Percentiles rank a stretch among this genome's conserved stretches.
phyloP scores from a whole-genome alignment of 108 stramenopile species.

The Pseudonitzschia pungens region DNA sequence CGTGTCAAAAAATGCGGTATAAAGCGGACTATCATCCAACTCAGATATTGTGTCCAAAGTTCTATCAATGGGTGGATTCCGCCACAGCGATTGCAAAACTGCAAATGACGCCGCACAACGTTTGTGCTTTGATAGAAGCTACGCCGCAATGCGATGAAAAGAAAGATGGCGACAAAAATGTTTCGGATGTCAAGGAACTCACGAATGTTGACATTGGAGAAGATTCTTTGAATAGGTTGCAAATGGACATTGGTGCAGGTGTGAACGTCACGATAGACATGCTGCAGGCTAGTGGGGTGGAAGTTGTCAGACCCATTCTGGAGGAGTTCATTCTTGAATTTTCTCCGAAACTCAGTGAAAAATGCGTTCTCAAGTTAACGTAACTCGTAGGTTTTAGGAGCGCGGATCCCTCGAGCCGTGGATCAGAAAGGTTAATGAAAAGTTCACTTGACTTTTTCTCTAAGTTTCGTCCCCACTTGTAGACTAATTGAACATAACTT shows the following conservation, averaged over 20 bases:
- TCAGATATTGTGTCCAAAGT: constrained; percentile 86
- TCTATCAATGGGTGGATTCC: constrained; percentile 81
- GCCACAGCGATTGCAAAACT: constrained; percentile 50
- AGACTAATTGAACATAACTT: too few species aligned
- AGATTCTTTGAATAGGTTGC: constrained; percentile 25
- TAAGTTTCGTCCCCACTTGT: neutral
- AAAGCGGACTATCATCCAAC: constrained; percentile 96
- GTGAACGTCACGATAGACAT: constrained; percentile 56
- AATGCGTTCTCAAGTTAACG: constrained; percentile 53
- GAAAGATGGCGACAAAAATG: neutral
- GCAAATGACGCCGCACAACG: constrained; percentile 22
- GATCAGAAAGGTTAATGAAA: neutral
- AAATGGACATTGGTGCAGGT: constrained; percentile 61
- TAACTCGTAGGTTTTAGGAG: neutral
- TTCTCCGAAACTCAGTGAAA: constrained; percentile 43
- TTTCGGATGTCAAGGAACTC: neutral
- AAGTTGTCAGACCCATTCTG: constrained; percentile 62
- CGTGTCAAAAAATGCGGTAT: constrained; percentile 94
- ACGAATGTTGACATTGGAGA: constrained; percentile 10
- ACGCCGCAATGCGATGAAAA: constrained; percentile 5
- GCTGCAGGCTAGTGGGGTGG: constrained; percentile 65
- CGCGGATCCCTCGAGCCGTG: too few species aligned
- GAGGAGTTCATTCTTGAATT: constrained; percentile 61
- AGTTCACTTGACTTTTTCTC: neutral
- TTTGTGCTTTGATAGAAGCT: constrained; percentile 22